A percentile compares a stretch with the other conserved stretches of the same genome.
phyloP scores from a whole-genome alignment of 208 protist genomes.

The Leptomonas pyrrhocoris region DNA sequence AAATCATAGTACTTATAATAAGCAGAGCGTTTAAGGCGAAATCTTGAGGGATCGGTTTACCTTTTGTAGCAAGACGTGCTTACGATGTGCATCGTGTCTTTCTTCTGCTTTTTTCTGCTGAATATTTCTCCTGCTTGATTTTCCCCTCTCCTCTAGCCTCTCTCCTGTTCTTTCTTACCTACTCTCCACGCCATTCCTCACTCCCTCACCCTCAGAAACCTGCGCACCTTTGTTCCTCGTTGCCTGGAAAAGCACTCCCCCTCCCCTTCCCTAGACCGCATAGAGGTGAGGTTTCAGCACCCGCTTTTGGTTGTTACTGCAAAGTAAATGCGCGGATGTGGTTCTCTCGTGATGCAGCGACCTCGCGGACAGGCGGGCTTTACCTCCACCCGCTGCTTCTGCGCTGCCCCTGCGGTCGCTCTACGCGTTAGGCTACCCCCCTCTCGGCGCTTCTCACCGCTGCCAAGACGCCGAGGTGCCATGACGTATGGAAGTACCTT shows the following conservation, averaged over 20 bases:
- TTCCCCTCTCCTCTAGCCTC: background rate
- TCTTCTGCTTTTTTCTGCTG: background rate
- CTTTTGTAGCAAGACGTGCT: too few species aligned
- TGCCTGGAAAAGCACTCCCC: too few species aligned
- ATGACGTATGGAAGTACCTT: background rate
- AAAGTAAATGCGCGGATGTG: conserved; percentile 2
- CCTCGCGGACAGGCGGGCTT: background rate
- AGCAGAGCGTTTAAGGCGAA: too few species aligned
- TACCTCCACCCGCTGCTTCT: background rate
- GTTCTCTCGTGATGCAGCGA: background rate
- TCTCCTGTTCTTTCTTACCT: background rate
- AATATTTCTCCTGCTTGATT: background rate
- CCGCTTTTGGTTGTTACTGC: too few species aligned
- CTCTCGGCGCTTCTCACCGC: background rate
- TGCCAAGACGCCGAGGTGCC: background rate
- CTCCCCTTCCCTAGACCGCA: too few species aligned
- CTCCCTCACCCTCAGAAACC: too few species aligned
- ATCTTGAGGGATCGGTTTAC: too few species aligned
- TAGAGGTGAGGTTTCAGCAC: too few species aligned
- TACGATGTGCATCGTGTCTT: too few species aligned
- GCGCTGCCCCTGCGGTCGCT: background rate
- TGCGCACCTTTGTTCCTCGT: too few species aligned
- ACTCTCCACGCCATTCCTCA: too few species aligned
- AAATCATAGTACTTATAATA: too few species aligned
- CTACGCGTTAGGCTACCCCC: background rate